Base-by-base conservation (phyloP, 345 rosid genomes). In the Salix udensis region DNA sequence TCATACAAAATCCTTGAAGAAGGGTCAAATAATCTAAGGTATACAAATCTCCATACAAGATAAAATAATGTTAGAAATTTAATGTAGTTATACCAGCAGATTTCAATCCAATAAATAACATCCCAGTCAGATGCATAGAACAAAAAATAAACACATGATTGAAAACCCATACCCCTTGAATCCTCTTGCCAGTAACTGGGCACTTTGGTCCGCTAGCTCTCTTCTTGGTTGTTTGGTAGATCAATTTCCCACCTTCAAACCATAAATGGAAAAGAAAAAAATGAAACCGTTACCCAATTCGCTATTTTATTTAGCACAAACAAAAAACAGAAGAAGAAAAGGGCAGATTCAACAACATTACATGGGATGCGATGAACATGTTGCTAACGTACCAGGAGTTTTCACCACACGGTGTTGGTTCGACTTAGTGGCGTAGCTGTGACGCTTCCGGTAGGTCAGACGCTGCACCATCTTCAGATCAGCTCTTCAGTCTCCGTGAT, bases 371-470 rank as follows among this genome's bases (percentile, higher is more conserved):
- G 5, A 7, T 6, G 58, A 6, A 52, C 21, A 18, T 19, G 23
- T 52, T 19, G 19, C 55, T 5, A 18, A 24, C 9, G 50, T 83
- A 92, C 96, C 98, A 4, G 98, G 98, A 39, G 97, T 94, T 84
- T 91, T 94, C 88, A 94, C 93, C 81, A 91, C 82, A 74, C 94
- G 84, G 82, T 94, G 96, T 89, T 94, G 97, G 85, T 94, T 94
- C 3, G 98, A 94, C 65, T 88, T 94, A 72, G 97, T 94, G 84
- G 97, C 98, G 69, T 94, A 94, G 86, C 97, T 92, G 87, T 94
- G 98, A 53, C 98, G 89, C 70, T 83, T 83, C 65, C 98, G 90
- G 81, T 92, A 92, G 0, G 92, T 92, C 4, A 94, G 91, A 70
- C 98, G 92, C 91, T 94, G 98, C 77, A 92, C 98, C 97, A 94